A percentile compares a stretch with the other conserved stretches of the same genome.
These are phyloP conservation scores for Gossypium lobatum DNA, from an alignment of 441 rosid genomes.

Conservation along the genomic window DNA sequence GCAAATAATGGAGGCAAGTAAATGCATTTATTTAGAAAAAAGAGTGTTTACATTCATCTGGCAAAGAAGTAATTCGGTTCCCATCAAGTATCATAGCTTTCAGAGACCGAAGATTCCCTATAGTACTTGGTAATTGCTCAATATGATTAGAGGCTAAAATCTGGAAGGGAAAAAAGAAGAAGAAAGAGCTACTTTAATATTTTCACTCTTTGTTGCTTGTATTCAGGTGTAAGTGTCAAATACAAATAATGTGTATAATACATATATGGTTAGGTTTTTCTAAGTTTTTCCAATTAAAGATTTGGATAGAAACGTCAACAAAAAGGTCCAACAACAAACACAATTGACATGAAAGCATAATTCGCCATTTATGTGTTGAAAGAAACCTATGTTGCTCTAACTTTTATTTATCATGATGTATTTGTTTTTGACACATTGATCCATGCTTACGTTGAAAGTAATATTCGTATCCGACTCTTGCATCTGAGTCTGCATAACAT, in stretches of 20 bases:
- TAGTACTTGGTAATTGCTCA: constrained; percentile 59
- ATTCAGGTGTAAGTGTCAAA: neutral
- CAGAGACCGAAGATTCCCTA: constrained; percentile 85
- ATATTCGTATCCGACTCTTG: neutral
- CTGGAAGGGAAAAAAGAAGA: constrained; percentile 30
- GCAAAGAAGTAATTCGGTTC: constrained; percentile 66
- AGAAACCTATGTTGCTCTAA: neutral
- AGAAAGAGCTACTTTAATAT: constrained; percentile 8
- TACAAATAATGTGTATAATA: neutral
- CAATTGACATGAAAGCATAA: neutral
- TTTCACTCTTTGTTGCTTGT: neutral
- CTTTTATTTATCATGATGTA: too few relatives aligned
- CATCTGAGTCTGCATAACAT: neutral
- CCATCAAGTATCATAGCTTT: constrained; percentile 85
- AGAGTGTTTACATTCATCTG: constrained; percentile 83
- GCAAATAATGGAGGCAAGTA: constrained; percentile 15
- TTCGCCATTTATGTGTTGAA: neutral
- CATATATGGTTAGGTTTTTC: neutral
- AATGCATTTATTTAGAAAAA: constrained; percentile 24
- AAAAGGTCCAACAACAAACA: neutral
- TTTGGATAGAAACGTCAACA: neutral
- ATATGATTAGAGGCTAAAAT: constrained; percentile 63
- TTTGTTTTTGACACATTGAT: too few relatives aligned
- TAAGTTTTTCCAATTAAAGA: too few relatives aligned
- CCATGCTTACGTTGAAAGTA: neutral